These are phyloP conservation scores for Trichoderma gracile DNA, from an alignment of 2,329 filamentous ascomycete species.

Conservation along the genomic window DNA sequence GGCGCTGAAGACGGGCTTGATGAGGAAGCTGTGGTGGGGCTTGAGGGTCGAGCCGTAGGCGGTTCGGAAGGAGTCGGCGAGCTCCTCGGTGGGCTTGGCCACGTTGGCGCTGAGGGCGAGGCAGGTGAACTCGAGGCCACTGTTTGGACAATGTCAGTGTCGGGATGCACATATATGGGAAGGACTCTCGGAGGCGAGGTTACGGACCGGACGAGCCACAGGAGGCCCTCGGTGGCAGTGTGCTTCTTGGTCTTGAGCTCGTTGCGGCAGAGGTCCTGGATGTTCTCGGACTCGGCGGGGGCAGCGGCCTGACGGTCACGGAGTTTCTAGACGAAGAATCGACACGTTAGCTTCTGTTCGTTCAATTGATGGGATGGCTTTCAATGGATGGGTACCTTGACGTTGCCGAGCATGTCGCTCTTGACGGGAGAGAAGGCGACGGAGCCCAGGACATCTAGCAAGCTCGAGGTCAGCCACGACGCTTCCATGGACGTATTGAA, in stretches of 20 bases:
- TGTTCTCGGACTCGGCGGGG: slow-evolving; percentile 74
- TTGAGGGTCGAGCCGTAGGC: slow-evolving; percentile 88
- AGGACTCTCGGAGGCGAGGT: too few relatives aligned
- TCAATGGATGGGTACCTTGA: slow-evolving; percentile 62
- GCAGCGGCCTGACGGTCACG: slow-evolving; percentile 77
- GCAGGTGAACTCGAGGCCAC: slow-evolving; percentile 91
- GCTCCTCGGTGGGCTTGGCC: slow-evolving; percentile 67
- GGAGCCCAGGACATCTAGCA: slow-evolving; percentile 61
- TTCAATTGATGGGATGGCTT: background rate
- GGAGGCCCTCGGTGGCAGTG: slow-evolving; percentile 79
- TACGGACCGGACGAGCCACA: slow-evolving; percentile 84
- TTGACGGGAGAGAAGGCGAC: slow-evolving; percentile 89
- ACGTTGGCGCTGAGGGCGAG: slow-evolving; percentile 80
- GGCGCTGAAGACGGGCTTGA: slow-evolving; percentile 89
- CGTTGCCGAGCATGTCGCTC: slow-evolving; percentile 85
- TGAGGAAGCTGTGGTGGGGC: slow-evolving; percentile 82
- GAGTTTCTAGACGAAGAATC: slow-evolving; percentile 67
- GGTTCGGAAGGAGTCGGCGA: slow-evolving; percentile 80
- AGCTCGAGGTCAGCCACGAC: background rate
- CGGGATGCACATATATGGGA: too few relatives aligned
- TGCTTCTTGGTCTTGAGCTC: slow-evolving; percentile 91
- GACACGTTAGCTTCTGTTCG: slow-evolving; percentile 28
- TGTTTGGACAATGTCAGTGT: slow-evolving; percentile 39
- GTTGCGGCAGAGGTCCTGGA: slow-evolving; percentile 82
- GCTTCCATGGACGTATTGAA: background rate